A percentile compares a stretch with the other conserved stretches of the same genome.
Conservation (phyloP, 768 basidiomycete genomes). For the Tulasnella sp. region DNA sequence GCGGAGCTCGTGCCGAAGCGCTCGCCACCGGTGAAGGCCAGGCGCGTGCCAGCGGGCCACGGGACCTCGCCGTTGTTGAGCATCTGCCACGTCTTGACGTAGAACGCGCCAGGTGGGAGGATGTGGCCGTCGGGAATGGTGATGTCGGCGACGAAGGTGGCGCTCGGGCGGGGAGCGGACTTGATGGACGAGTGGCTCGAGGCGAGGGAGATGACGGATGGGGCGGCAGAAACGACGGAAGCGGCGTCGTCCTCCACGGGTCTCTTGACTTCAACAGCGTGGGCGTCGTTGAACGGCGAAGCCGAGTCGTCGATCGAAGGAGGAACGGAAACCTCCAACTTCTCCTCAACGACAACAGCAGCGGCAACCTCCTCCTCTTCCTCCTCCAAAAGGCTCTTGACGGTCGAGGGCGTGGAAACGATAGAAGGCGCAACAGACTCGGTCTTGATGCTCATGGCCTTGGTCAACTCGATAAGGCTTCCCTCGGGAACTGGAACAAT, state of each 20-base stretch:
- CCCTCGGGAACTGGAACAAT: neutral
- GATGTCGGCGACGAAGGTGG: constrained; percentile 60
- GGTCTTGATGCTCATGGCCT: neutral
- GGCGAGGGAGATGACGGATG: constrained; percentile 37
- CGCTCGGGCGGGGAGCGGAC: constrained; percentile 43
- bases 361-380: neutral
- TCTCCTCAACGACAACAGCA: neutral
- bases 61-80: constrained; percentile 57
- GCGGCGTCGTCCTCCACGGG: neutral
- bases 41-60: constrained; percentile 67
- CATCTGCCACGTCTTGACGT: constrained; percentile 79
- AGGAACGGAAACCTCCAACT: constrained; percentile 2
- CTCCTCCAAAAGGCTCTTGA: neutral
- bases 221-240: constrained; percentile 34
- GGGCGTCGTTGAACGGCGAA: constrained; percentile 19
- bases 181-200: constrained; percentile 21
- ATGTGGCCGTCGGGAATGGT: constrained; percentile 71
- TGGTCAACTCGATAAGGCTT: neutral
- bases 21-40: constrained; percentile 70
- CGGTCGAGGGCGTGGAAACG: neutral
- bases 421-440: neutral
- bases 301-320: neutral
- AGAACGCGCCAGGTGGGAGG: constrained; percentile 80
- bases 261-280: neutral
- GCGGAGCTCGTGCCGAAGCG: constrained; percentile 46